Conservation (phyloP, 2,329 filamentous ascomycete genomes). For the Microdochium nivale region DNA sequence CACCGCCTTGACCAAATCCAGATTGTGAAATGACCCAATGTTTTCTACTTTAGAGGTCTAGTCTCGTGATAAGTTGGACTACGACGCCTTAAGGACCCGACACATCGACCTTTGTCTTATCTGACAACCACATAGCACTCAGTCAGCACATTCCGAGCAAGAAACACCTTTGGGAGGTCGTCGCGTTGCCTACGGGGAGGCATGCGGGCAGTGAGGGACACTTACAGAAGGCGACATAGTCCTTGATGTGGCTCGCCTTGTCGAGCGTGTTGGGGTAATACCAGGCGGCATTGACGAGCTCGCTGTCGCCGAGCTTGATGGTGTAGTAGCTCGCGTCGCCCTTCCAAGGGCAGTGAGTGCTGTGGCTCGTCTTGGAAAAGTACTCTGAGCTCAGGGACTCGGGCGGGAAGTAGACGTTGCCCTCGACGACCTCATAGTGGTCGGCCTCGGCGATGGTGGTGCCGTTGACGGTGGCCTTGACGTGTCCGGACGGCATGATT, state of each 20-base stretch:
- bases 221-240: constrained; percentile 51
- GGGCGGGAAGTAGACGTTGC: constrained; percentile 48
- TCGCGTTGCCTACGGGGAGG: too few species aligned
- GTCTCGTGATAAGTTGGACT: too few species aligned
- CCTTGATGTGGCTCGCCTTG: constrained; percentile 40
- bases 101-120: constrained; percentile 22
- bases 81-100: background rate
- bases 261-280: constrained; percentile 44
- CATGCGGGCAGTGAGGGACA: too few species aligned
- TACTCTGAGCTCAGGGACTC: constrained; percentile 32
- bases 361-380: constrained; percentile 34
- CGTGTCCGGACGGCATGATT: constrained; percentile 20
- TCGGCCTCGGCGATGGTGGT: constrained; percentile 39
- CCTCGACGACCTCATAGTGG: constrained; percentile 47
- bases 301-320: constrained; percentile 35
- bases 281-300: constrained; percentile 47
- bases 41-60: too few species aligned
- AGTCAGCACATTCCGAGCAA: background rate
- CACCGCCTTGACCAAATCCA: too few species aligned
- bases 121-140: constrained; percentile 7
- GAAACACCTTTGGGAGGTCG: too few species aligned
- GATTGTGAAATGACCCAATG: background rate
- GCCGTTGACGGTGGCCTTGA: constrained; percentile 37
- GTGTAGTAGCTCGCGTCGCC: constrained; percentile 49
- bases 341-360: constrained; percentile 48